A percentile compares a stretch with the other conserved stretches of the same genome.
phyloP scores from a whole-genome alignment of 192 early-diverging fungal species.

The Coemansia sp. region DNA sequence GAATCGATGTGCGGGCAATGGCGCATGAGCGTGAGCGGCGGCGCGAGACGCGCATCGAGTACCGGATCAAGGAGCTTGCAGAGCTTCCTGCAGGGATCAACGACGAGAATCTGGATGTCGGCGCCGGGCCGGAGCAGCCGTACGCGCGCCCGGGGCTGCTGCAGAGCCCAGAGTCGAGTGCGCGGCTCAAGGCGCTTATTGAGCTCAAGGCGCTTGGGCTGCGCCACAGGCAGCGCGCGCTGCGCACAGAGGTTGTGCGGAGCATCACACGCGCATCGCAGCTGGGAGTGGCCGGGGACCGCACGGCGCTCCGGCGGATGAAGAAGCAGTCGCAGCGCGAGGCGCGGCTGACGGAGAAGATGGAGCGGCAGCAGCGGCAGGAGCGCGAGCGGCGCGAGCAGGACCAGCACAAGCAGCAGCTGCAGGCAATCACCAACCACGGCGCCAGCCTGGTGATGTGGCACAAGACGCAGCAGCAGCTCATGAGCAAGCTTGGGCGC shows the following conservation, averaged over 20 bases:
- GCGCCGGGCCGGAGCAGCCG: constrained; percentile 4
- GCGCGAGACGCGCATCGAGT: constrained; percentile 65
- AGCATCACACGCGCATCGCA: constrained; percentile 73
- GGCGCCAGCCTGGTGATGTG: constrained; percentile 67
- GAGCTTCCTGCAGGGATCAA: constrained; percentile 65
- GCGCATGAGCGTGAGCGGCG: constrained; percentile 76
- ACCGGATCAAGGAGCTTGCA: constrained; percentile 80
- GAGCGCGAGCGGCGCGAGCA: constrained; percentile 85
- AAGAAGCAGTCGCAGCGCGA: constrained; percentile 84
- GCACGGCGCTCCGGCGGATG: constrained; percentile 72
- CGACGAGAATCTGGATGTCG: constrained; percentile 53
- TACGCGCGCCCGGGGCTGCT: constrained; percentile 33
- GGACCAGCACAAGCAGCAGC: constrained; percentile 79
- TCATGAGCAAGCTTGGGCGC: constrained; percentile 72
- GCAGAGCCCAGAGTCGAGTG: constrained; percentile 39
- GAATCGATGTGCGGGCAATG: constrained; percentile 78
- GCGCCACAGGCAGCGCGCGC: constrained; percentile 72
- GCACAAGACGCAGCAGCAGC: constrained; percentile 69
- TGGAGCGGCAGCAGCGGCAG: constrained; percentile 84
- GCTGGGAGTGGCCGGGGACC: constrained; percentile 77
- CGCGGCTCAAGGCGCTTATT: constrained; percentile 76
- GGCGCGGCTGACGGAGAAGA: constrained; percentile 82
- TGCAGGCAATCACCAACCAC: constrained; percentile 73
- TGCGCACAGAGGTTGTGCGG: constrained; percentile 73
- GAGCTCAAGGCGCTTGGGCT: constrained; percentile 87